Base-by-base conservation (phyloP, 345 rosid species). In the Psidium friedrichsthalianum region DNA sequence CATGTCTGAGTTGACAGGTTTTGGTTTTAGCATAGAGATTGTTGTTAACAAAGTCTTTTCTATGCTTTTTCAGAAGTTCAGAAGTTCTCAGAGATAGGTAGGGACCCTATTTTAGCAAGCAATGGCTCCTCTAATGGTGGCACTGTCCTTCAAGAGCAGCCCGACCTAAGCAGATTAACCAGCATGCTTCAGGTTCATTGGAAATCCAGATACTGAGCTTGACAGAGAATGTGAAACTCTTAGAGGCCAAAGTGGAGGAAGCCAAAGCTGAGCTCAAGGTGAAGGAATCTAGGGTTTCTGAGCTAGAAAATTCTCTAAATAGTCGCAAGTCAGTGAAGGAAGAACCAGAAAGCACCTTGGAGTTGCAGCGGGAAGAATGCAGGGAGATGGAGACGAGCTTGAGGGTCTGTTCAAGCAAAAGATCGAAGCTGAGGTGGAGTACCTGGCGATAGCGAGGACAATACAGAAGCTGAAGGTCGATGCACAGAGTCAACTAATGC, bases 351-450 rank as follows among this genome's bases (percentile, higher is more conserved):
- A 55, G 27, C 59, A 82, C 24, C 84, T 11, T 54, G n/a, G 61
- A 32, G 47, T 29, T 82, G 59, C 84, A 52, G 59, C n/a, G 27
- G 11, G 42, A 51, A 29, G 56, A 52, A 82, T 42, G 59, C 58
- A 32, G 78, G 55, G 95, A 90, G 89, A 87, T 90, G 83, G 97
- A 93, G 90, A 81, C 82, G 92, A 90, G 83, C 84, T 94, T 15
- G 98, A 95, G 87, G 90, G 89, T 56, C 89, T 94, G 42, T 95
- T 94, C 89, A 90, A 82, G 91, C 94, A 92, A 87, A 96, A 93
- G 94, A 91, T 96, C 6, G 95, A 94, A 89, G 95, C 95, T 61
- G 99, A 97, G 92, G 86, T 97, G 11, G 95, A 92, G 88, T 91
- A 90, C 91, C 86, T 96, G 52, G 88, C 91, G 82, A 88, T 94